Percentiles rank a stretch among this genome's conserved stretches.
phyloP scores from a whole-genome alignment of 257 asterid species.

The Nicotiana sylvestris region DNA sequence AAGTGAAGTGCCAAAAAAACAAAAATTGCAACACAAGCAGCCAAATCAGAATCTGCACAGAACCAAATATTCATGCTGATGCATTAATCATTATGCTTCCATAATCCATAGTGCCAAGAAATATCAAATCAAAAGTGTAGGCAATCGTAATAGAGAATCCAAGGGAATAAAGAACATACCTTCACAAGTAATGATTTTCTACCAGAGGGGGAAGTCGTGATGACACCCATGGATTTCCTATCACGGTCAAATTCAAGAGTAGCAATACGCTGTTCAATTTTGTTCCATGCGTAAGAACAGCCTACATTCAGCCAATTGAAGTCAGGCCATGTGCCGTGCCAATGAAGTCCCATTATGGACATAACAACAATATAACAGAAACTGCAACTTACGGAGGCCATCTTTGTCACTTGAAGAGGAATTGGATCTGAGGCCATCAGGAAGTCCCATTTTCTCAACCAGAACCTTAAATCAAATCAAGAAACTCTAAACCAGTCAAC shows the following conservation, averaged over 20 bases:
- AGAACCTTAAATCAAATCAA: constrained; percentile 57
- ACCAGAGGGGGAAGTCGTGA: constrained; percentile 64
- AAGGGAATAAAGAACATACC: constrained; percentile 36
- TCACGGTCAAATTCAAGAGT: constrained; percentile 98
- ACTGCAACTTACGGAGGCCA: constrained; percentile 56
- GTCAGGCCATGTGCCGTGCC: constrained; percentile 20
- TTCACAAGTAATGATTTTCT: constrained; percentile 69
- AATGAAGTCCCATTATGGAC: background rate
- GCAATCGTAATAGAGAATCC: background rate
- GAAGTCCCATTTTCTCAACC: constrained; percentile 97
- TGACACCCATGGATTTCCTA: constrained; percentile 98
- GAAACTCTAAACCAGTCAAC: background rate
- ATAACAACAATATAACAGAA: background rate
- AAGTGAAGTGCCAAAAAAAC: background rate
- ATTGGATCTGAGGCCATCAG: constrained; percentile 46
- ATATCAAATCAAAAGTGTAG: background rate
- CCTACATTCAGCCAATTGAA: constrained; percentile 35
- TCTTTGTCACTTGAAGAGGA: constrained; percentile 51
- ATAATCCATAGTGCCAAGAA: background rate
- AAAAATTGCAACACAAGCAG: background rate
- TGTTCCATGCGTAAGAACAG: constrained; percentile 71
- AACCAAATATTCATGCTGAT: background rate
- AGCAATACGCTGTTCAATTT: constrained; percentile 72
- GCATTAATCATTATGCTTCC: background rate
- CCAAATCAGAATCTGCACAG: background rate